phyloP scores from a whole-genome alignment of 139 green algal genomes.

The Chlorella sp. region DNA sequence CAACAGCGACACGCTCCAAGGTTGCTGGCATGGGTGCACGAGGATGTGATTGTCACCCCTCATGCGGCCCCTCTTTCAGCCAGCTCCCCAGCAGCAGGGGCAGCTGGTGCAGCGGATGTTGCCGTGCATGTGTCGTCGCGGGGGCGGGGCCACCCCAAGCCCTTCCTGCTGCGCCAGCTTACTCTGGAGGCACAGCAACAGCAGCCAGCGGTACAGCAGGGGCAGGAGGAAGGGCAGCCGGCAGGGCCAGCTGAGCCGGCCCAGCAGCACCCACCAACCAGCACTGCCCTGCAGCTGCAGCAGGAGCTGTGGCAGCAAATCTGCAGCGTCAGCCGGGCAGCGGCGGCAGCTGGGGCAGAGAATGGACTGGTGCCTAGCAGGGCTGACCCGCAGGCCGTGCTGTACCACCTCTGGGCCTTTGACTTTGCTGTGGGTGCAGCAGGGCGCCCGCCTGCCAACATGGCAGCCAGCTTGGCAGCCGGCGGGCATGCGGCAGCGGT shows the following conservation, averaged over 20 bases:
- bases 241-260: neutral
- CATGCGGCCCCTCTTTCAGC: neutral
- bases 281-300: neutral
- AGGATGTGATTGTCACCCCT: neutral
- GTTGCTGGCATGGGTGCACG: neutral
- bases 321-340: neutral
- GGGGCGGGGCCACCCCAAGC: neutral
- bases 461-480: neutral
- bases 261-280: neutral
- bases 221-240: neutral
- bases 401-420: conserved; percentile 3
- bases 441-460: neutral
- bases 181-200: neutral
- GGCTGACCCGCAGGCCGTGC: neutral
- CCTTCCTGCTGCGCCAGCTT: neutral
- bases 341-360: neutral
- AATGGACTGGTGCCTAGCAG: neutral
- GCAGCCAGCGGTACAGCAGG: too few species aligned
- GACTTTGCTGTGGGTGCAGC: conserved; percentile 10
- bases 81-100: neutral
- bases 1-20: neutral
- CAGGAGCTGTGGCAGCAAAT: neutral
- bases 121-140: neutral
- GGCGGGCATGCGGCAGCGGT: too few species aligned
- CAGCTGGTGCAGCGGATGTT: neutral